phyloP scores from a whole-genome alignment of 169 alveolate species.

The Plasmodium fragile region DNA sequence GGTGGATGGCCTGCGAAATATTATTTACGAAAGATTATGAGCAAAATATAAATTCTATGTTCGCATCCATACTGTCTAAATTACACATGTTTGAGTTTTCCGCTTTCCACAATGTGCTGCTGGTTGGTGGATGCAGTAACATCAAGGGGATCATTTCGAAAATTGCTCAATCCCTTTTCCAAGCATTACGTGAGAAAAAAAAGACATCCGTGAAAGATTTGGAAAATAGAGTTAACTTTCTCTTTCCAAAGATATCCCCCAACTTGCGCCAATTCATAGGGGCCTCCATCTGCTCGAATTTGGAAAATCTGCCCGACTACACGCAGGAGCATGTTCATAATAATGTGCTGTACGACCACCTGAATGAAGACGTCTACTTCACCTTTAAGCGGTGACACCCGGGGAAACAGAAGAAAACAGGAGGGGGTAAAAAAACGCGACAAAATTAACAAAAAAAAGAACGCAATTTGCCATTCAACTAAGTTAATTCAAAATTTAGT shows the following conservation, averaged over 20 bases:
- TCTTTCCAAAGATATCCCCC: conserved; percentile 64
- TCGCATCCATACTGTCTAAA: conserved; percentile 44
- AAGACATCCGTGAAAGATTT: conserved; percentile 10
- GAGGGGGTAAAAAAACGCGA: not conserved
- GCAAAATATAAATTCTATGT: conserved; percentile 45
- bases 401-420: not conserved
- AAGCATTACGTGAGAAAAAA: conserved; percentile 26
- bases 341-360: conserved; percentile 42
- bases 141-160: conserved; percentile 66
- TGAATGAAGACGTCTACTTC: conserved; percentile 59
- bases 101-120: conserved; percentile 46
- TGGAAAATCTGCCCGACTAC: conserved; percentile 62
- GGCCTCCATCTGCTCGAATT: conserved; percentile 63
- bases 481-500: not conserved
- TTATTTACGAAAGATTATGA: conserved; percentile 54
- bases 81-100: conserved; percentile 17
- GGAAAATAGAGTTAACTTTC: conserved; percentile 47
- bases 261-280: conserved; percentile 67
- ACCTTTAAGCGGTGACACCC: conserved; percentile 27
- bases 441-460: no score
- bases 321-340: conserved; percentile 29
- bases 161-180: conserved; percentile 25
- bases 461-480: not conserved
- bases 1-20: conserved; percentile 76
- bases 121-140: conserved; percentile 74